These are phyloP conservation scores for Neoarthrinium moseri DNA, from an alignment of 2,329 filamentous ascomycete species.

Conservation along the genomic window DNA sequence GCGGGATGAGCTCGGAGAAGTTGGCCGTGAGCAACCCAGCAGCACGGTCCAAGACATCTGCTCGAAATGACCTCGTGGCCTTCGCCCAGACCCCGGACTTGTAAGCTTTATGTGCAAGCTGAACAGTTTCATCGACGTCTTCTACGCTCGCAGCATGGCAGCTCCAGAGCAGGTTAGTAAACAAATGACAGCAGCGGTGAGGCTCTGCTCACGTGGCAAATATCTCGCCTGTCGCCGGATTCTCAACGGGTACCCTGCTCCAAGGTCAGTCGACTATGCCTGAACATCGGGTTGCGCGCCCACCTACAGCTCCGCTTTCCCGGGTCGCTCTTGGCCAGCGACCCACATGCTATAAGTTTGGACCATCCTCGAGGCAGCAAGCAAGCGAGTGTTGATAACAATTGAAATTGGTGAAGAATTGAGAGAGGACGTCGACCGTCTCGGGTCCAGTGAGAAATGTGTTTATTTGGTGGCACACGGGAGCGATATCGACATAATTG, in stretches of 20 bases:
- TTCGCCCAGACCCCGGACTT: constrained; percentile 55
- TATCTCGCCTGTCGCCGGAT: constrained; percentile 51
- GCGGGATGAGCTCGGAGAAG: constrained; percentile 55
- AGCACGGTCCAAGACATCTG: constrained; percentile 60
- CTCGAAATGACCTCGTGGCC: constrained; percentile 55
- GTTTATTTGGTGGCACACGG: too few relatives aligned
- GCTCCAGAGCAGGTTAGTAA: too few relatives aligned
- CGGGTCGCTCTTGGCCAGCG: constrained; percentile 36
- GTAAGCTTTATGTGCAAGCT: constrained; percentile 44
- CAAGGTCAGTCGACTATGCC: constrained; percentile 7
- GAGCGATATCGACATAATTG: too few relatives aligned
- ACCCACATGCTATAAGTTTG: constrained; percentile 35
- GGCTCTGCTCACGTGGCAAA: constrained; percentile 31
- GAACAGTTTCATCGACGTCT: constrained; percentile 41
- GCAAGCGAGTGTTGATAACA: too few relatives aligned
- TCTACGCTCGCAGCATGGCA: constrained; percentile 46
- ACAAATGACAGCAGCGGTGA: constrained; percentile 1
- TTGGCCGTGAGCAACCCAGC: constrained; percentile 51
- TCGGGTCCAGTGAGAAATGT: too few relatives aligned
- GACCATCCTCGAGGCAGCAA: constrained; percentile 15
- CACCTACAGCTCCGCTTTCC: constrained; percentile 45
- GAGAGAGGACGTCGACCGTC: too few relatives aligned
- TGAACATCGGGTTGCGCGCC: constrained; percentile 6
- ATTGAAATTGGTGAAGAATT: too few relatives aligned
- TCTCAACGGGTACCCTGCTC: constrained; percentile 48